Percentiles rank a stretch among this genome's conserved stretches.
Conservation (phyloP, 371 early-diverging fungal genomes). For the Fennellomyces sp. region DNA sequence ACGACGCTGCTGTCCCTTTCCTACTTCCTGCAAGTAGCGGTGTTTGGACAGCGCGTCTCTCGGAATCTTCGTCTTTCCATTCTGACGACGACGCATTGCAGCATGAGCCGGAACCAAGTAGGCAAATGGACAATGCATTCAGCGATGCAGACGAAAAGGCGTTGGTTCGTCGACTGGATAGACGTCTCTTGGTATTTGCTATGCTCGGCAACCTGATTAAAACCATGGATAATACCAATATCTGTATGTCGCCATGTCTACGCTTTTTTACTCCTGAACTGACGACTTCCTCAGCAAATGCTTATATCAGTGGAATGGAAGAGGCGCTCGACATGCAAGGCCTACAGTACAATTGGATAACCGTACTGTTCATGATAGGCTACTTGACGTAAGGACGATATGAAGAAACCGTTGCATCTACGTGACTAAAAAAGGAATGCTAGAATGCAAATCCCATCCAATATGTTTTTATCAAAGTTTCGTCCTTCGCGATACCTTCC, state of each 20-base stretch:
- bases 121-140: background rate
- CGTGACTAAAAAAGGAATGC: too few relatives aligned
- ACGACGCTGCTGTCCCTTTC: too few relatives aligned
- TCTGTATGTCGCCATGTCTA: conserved; percentile 24
- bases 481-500: conserved; percentile 60
- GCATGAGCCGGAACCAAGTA: background rate
- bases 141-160: conserved; percentile 27
- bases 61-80: background rate
- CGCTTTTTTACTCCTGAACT: too few relatives aligned
- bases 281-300: conserved; percentile 31
- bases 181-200: conserved; percentile 38
- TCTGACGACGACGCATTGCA: background rate
- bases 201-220: conserved; percentile 52
- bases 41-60: background rate
- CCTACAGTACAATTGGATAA: conserved; percentile 51
- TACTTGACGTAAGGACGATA: conserved; percentile 48
- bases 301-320: conserved; percentile 58
- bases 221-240: conserved; percentile 39
- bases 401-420: too few relatives aligned
- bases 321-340: conserved; percentile 42
- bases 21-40: too few relatives aligned
- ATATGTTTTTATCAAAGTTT: conserved; percentile 53
- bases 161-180: conserved; percentile 33
- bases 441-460: conserved; percentile 66
- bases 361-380: conserved; percentile 39